Conservation (phyloP, 371 early-diverging fungal species). For the Lichtheimia ornata region DNA sequence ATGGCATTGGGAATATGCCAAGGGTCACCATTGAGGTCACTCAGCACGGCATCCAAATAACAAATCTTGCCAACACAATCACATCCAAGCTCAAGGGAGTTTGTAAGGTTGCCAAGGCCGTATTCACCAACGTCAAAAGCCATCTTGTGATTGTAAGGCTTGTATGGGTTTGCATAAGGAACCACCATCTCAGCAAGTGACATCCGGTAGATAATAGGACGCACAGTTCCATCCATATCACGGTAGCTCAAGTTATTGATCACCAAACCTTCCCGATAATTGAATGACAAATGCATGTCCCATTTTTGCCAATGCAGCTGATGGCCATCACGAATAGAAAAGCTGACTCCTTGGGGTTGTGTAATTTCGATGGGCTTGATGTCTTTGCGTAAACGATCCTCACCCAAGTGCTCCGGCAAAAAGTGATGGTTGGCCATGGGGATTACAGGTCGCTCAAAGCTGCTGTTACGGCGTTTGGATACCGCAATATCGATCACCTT, state of each 20-base stretch:
- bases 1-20: slow-evolving; percentile 47
- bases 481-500: slow-evolving; percentile 39
- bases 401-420: slow-evolving; percentile 44
- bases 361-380: slow-evolving; percentile 48
- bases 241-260: slow-evolving; percentile 44
- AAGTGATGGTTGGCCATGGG: slow-evolving; percentile 39
- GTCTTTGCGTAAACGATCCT: slow-evolving; percentile 42
- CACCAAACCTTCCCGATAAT: slow-evolving; percentile 53
- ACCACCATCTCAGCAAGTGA: slow-evolving; percentile 54
- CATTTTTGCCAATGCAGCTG: slow-evolving; percentile 55
- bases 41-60: slow-evolving; percentile 45
- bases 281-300: slow-evolving; percentile 47
- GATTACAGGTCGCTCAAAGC: slow-evolving; percentile 40
- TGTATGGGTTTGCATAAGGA: slow-evolving; percentile 50
- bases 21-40: slow-evolving; percentile 41
- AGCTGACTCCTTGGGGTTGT: slow-evolving; percentile 53
- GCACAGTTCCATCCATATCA: slow-evolving; percentile 35
- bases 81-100: slow-evolving; percentile 46
- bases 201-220: slow-evolving; percentile 44
- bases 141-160: slow-evolving; percentile 44
- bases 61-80: slow-evolving; percentile 54
- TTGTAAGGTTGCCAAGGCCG: slow-evolving; percentile 44
- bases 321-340: slow-evolving; percentile 36
- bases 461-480: slow-evolving; percentile 34
- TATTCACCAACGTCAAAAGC: slow-evolving; percentile 59